These are phyloP conservation scores for Cladophialophora immunda DNA, from an alignment of 2,329 filamentous ascomycete genomes.

Conservation along the genomic window DNA sequence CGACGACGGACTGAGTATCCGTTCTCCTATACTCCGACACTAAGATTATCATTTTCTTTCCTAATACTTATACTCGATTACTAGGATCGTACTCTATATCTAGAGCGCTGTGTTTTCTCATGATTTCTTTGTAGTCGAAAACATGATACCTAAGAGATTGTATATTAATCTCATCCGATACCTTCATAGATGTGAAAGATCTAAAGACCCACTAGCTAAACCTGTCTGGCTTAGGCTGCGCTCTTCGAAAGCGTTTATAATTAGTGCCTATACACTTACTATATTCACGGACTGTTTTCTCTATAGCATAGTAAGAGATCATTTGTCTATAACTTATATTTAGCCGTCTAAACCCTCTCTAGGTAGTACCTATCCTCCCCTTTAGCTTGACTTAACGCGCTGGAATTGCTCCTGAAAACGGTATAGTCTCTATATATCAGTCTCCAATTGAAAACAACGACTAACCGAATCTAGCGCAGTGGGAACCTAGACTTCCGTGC, in stretches of 20 bases:
- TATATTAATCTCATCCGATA: neutral
- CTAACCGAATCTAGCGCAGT: too few species aligned
- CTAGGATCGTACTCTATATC: too few species aligned
- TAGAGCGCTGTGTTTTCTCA: neutral
- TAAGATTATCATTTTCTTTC: too few species aligned
- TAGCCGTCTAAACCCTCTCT: neutral
- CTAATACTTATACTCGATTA: too few species aligned
- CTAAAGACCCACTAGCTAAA: neutral
- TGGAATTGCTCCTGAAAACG: neutral
- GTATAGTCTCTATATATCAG: conserved; percentile 5
- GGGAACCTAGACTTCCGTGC: conserved; percentile 1
- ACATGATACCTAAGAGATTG: neutral
- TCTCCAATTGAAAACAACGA: too few species aligned
- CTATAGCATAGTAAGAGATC: conserved; percentile 7
- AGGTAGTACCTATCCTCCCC: conserved; percentile 12
- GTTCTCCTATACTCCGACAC: too few species aligned
- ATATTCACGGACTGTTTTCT: conserved; percentile 20
- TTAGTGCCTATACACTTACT: neutral
- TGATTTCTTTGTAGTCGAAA: neutral
- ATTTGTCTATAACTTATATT: neutral
- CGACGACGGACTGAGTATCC: too few species aligned
- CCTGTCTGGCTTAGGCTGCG: conserved; percentile 3
- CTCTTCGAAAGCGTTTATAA: conserved; percentile 12
- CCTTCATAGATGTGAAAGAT: neutral
- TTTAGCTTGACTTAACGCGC: neutral